Percentiles rank a stretch among this genome's conserved stretches.
Conservation (phyloP, 345 rosid species). For the Lepidium africanum region DNA sequence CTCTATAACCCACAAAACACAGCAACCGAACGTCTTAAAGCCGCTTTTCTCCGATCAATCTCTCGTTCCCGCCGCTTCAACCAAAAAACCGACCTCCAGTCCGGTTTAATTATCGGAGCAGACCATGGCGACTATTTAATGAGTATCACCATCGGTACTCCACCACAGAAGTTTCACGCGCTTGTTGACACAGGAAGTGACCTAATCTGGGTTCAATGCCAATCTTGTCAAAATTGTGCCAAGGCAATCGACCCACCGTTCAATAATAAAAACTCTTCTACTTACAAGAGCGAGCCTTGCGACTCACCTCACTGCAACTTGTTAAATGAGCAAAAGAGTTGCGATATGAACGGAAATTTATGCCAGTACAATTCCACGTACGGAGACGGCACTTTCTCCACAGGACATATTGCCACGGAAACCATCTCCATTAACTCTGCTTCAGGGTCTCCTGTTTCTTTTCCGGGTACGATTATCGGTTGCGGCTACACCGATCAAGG, state of each 20-base stretch:
- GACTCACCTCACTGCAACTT: constrained; percentile 26
- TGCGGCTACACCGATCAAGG: constrained; percentile 45
- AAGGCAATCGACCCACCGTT: constrained; percentile 36
- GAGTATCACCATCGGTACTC: constrained; percentile 50
- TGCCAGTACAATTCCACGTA: constrained; percentile 18
- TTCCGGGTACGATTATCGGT: constrained; percentile 35
- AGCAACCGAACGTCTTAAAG: constrained; percentile 29
- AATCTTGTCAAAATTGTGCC: constrained; percentile 51
- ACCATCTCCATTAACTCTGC: constrained; percentile 39
- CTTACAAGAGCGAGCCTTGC: constrained; percentile 31
- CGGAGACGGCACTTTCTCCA: constrained; percentile 32
- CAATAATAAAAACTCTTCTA: constrained; percentile 40
- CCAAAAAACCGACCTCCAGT: constrained; percentile 23
- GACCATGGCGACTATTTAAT: constrained; percentile 44
- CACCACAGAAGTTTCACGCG: constrained; percentile 29
- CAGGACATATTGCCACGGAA: constrained; percentile 41
- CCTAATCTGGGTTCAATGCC: constrained; percentile 58
- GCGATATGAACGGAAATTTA: too few relatives aligned
- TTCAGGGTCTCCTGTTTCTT: constrained; percentile 26
- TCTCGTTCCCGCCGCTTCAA: constrained; percentile 33
- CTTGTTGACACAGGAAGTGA: constrained; percentile 64
- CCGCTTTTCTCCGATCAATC: constrained; percentile 40
- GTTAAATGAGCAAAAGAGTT: too few relatives aligned
- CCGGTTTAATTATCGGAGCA: constrained; percentile 22
- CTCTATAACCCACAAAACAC: constrained; percentile 34